These are phyloP conservation scores for Arthroderma sp. DNA, from an alignment of 2,329 filamentous ascomycete genomes.

Conservation along the genomic window DNA sequence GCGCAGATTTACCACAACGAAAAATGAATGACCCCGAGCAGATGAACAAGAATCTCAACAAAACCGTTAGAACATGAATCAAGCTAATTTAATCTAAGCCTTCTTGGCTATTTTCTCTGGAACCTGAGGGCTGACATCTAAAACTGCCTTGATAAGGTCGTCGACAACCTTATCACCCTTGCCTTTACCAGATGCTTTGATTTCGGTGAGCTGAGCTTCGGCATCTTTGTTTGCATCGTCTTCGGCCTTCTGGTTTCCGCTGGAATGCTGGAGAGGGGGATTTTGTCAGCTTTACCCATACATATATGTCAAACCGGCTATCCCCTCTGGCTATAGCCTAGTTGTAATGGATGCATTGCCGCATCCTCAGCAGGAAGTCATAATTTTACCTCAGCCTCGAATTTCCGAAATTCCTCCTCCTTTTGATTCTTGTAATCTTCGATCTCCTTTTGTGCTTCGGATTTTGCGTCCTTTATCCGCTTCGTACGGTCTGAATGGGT, in stretches of 20 bases:
- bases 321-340: background rate
- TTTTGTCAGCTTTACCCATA: constrained; percentile 43
- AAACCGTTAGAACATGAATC: background rate
- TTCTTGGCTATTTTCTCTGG: constrained; percentile 34
- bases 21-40: background rate
- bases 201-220: constrained; percentile 69
- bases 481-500: constrained; percentile 67
- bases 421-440: constrained; percentile 81
- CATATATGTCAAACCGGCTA: constrained; percentile 49
- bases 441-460: constrained; percentile 96
- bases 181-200: constrained; percentile 68
- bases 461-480: constrained; percentile 88
- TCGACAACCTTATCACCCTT: constrained; percentile 67
- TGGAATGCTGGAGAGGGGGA: constrained; percentile 56
- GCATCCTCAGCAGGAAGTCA: constrained; percentile 6
- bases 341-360: background rate
- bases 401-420: constrained; percentile 89
- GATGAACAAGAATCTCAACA: background rate
- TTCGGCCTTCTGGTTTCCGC: constrained; percentile 76
- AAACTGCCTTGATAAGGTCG: constrained; percentile 72
- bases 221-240: constrained; percentile 69
- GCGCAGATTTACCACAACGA: background rate
- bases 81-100: background rate
- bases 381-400: constrained; percentile 59
- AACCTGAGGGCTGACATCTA: constrained; percentile 64